These are phyloP conservation scores for Serendipita sp. DNA, from an alignment of 768 basidiomycete genomes.

Conservation along the genomic window DNA sequence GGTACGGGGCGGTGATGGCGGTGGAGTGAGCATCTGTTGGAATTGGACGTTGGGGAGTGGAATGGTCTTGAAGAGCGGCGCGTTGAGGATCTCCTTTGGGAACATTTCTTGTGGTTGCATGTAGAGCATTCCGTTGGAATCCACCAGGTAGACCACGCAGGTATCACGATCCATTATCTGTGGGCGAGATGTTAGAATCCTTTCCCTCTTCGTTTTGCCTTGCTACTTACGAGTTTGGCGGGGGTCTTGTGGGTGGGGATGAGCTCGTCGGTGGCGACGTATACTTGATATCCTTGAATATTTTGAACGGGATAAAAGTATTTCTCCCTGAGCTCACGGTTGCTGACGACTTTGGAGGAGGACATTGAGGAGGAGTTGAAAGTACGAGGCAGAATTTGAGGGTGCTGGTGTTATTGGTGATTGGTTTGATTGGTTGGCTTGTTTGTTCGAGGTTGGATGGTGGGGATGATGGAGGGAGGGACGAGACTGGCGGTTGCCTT, in stretches of 20 bases:
- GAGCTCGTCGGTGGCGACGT: background rate
- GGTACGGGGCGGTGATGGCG: background rate
- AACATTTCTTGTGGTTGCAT: background rate
- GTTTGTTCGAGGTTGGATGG: too few species aligned
- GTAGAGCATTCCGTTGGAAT: background rate
- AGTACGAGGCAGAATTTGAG: too few species aligned
- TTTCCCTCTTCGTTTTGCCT: background rate
- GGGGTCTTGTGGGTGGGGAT: background rate
- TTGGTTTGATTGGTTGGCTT: too few species aligned
- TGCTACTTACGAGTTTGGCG: background rate
- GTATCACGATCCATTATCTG: slow-evolving; percentile 1
- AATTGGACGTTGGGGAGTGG: background rate
- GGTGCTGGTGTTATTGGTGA: too few species aligned
- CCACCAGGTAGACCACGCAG: background rate
- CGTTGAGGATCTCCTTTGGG: slow-evolving; percentile 1
- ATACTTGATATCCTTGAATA: background rate
- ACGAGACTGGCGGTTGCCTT: too few species aligned
- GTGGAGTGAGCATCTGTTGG: background rate
- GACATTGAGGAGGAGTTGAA: background rate
- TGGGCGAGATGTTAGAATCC: background rate
- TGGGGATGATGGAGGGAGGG: too few species aligned
- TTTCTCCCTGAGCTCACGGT: background rate
- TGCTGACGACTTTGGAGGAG: background rate
- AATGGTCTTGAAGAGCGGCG: background rate
- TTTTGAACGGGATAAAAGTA: background rate